A percentile compares a stretch with the other conserved stretches of the same genome.
Conservation (phyloP, 2,329 filamentous ascomycete species). For the Colletotrichum sidae region DNA sequence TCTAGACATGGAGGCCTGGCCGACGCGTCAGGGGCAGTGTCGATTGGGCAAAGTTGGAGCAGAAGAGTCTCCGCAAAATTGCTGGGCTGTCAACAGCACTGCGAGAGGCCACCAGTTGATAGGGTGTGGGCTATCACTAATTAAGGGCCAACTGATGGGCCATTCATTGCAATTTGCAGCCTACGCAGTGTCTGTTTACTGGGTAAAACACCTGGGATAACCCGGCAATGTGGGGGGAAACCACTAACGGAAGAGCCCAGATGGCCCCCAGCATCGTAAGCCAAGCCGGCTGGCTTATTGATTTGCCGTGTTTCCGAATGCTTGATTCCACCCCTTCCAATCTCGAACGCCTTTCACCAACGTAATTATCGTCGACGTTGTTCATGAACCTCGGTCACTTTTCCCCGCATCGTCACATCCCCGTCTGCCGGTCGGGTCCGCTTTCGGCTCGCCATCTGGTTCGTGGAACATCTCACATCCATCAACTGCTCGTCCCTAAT, state of each 20-base stretch:
- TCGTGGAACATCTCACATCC: constrained; percentile 29
- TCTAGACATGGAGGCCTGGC: constrained; percentile 24
- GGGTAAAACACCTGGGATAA: background rate
- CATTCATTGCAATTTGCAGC: background rate
- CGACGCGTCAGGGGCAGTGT: background rate
- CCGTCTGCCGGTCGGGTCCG: background rate
- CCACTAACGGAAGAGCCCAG: too few relatives aligned
- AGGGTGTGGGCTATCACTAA: constrained; percentile 29
- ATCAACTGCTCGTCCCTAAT: constrained; percentile 15
- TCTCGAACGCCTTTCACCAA: background rate
- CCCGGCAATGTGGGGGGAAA: constrained; percentile 20
- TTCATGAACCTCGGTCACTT: too few relatives aligned
- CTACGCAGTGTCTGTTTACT: too few relatives aligned
- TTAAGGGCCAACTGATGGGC: constrained; percentile 18
- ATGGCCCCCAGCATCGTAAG: background rate
- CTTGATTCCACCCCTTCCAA: constrained; percentile 25
- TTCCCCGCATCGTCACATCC: background rate
- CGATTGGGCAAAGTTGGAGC: background rate
- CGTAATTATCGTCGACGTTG: constrained; percentile 3
- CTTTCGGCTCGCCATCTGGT: constrained; percentile 24
- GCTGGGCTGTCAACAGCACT: constrained; percentile 4
- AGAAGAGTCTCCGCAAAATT: constrained; percentile 15
- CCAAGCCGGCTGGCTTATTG: constrained; percentile 31
- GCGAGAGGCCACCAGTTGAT: constrained; percentile 7
- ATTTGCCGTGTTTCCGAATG: constrained; percentile 27